These are phyloP conservation scores for Pseudisothecium myosuroides DNA, from an alignment of 225 moss, liverwort and hornwort species.

Conservation along the genomic window DNA sequence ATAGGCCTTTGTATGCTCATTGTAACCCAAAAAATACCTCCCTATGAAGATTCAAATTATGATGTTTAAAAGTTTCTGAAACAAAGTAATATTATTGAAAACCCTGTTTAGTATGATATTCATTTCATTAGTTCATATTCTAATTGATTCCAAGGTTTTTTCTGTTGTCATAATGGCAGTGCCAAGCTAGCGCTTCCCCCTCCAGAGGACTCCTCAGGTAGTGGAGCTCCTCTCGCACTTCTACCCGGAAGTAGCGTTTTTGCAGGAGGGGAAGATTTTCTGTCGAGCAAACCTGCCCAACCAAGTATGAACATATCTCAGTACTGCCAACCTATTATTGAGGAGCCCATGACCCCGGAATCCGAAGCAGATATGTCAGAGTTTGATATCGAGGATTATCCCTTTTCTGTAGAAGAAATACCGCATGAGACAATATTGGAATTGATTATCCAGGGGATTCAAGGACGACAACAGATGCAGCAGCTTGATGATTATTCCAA, in stretches of 20 bases:
- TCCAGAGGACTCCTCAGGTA: neutral
- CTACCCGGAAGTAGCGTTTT: neutral
- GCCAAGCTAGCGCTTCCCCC: slow-evolving; percentile 39
- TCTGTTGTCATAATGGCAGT: neutral
- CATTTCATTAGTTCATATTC: neutral
- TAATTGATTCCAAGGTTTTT: neutral
- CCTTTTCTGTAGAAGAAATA: slow-evolving; percentile 17
- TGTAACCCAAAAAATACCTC: neutral
- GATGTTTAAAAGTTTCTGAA: neutral
- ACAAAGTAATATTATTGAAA: neutral
- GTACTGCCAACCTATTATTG: slow-evolving; percentile 34
- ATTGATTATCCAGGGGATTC: neutral
- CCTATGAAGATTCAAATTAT: neutral
- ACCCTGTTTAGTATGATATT: neutral
- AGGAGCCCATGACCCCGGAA: slow-evolving; percentile 45
- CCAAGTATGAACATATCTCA: slow-evolving; percentile 23
- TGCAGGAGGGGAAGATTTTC: neutral
- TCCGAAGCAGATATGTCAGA: slow-evolving; percentile 22
- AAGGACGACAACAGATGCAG: neutral
- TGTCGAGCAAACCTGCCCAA: neutral
- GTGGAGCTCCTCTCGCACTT: slow-evolving; percentile 7
- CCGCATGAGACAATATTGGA: neutral
- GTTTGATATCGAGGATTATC: slow-evolving; percentile 47
- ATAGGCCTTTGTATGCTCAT: neutral
- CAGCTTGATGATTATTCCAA: neutral